Percentiles rank a stretch among this genome's conserved stretches.
Conservation (phyloP, 1,284 basidiomycete genomes). For the Psilocybe mexicana region DNA sequence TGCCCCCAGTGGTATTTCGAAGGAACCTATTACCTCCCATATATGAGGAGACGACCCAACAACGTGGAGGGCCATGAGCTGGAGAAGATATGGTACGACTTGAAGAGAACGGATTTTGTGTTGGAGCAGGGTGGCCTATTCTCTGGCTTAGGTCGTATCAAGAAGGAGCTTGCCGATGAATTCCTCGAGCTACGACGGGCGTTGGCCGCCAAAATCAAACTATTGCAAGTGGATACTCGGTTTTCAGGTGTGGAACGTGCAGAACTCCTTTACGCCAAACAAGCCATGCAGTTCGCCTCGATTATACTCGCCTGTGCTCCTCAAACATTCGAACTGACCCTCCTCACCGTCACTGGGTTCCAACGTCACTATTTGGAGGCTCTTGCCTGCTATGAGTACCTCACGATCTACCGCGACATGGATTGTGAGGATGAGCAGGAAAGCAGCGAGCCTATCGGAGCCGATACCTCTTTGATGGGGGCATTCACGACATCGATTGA, state of each 20-base stretch:
- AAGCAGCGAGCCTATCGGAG: not conserved
- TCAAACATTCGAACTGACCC: not conserved
- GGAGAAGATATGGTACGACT: not conserved
- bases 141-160: not conserved
- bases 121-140: not conserved
- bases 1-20: not conserved
- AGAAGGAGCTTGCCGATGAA: not conserved
- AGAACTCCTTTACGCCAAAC: not conserved
- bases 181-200: not conserved
- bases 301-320: not conserved
- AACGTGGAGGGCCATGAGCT: not conserved
- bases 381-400: not conserved
- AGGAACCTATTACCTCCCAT: not conserved
- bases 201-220: not conserved
- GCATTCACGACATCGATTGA: not conserved
- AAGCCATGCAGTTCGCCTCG: not conserved
- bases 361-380: constrained; percentile 4
- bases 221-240: not conserved
- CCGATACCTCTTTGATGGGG: not conserved
- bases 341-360: constrained; percentile 2
- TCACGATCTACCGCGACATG: not conserved
- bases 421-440: not conserved
- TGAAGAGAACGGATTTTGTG: not conserved
- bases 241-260: not conserved
- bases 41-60: not conserved